phyloP scores from a whole-genome alignment of 1,284 basidiomycete genomes.

The Marasmius fiardii region DNA sequence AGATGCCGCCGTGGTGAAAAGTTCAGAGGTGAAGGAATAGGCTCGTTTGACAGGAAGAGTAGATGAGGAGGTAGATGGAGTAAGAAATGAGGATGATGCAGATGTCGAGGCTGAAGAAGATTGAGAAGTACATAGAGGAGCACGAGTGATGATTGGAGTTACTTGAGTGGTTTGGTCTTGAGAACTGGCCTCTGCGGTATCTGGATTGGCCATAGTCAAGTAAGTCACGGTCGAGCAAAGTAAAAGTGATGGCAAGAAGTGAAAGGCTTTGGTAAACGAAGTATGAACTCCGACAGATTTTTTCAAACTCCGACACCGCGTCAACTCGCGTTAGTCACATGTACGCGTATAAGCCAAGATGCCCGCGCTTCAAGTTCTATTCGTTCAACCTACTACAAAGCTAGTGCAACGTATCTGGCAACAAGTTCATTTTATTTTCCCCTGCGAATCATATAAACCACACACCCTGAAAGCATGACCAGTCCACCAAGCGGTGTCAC shows the following conservation, averaged over 20 bases:
- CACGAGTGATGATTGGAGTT: background rate
- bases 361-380: no score
- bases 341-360: background rate
- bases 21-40: conserved; percentile 41
- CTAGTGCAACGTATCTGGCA: conserved; percentile 50
- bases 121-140: background rate
- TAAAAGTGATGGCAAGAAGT: background rate
- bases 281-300: background rate
- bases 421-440: background rate
- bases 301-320: conserved; percentile 1
- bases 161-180: background rate
- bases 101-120: conserved; percentile 11
- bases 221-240: background rate
- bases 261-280: no score
- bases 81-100: conserved; percentile 15
- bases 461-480: conserved; percentile 78
- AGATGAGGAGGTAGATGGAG: conserved; percentile 15
- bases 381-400: conserved; percentile 30
- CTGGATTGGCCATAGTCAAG: background rate
- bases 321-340: background rate
- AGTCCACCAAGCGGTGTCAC: conserved; percentile 75
- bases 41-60: conserved; percentile 45
- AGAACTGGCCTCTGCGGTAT: background rate
- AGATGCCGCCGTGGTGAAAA: conserved; percentile 55
- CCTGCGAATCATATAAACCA: background rate